Evolutionary conservation across 495 filamentous ascomycete species (phyloP).

Genomic region (Penicillium tannophilum): DNA sequence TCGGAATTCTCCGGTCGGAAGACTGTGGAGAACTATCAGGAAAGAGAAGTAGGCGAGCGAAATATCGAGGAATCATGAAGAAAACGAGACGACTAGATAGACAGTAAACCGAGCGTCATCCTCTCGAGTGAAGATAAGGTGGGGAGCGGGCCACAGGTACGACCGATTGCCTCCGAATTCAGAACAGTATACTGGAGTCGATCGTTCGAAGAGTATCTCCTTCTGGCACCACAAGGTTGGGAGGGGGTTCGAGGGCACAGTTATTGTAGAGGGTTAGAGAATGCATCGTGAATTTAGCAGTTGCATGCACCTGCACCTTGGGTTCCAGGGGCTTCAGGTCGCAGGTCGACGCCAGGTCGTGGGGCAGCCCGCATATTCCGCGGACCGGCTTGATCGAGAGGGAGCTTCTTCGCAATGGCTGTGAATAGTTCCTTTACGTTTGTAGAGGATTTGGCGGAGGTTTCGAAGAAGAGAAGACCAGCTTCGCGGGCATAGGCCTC

Average conservation of each 20-base stretch:
- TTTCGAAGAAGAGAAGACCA: constrained; percentile 94
- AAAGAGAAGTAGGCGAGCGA: constrained; percentile 15
- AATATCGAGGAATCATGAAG: constrained; percentile 21
- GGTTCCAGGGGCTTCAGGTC: constrained; percentile 75
- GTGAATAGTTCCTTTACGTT: constrained; percentile 96
- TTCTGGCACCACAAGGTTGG: not conserved
- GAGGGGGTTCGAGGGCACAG: not conserved
- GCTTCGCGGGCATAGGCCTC: constrained; percentile 94
- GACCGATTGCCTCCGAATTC: constrained; percentile 1
- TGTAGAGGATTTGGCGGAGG: constrained; percentile 92
- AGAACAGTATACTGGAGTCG: constrained; percentile 8
- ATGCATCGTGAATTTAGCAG: constrained; percentile 56
- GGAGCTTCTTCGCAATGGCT: constrained; percentile 96
- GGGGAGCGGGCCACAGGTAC: constrained; percentile 3
- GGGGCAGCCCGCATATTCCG: constrained; percentile 75
- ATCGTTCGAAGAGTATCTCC: constrained; percentile 1
- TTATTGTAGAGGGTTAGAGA: not conserved
- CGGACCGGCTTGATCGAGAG: constrained; percentile 90
- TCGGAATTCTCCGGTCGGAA: constrained; percentile 14
- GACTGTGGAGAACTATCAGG: constrained; percentile 10
- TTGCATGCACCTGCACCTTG: constrained; percentile 73
- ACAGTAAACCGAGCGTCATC: constrained; percentile 18
- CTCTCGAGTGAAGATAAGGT: constrained; percentile 14
- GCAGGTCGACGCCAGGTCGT: constrained; percentile 77
- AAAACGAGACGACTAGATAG: constrained; percentile 23